These are phyloP conservation scores for Xylaria intraflava DNA, from an alignment of 495 filamentous ascomycete genomes.

Conservation along the genomic window DNA sequence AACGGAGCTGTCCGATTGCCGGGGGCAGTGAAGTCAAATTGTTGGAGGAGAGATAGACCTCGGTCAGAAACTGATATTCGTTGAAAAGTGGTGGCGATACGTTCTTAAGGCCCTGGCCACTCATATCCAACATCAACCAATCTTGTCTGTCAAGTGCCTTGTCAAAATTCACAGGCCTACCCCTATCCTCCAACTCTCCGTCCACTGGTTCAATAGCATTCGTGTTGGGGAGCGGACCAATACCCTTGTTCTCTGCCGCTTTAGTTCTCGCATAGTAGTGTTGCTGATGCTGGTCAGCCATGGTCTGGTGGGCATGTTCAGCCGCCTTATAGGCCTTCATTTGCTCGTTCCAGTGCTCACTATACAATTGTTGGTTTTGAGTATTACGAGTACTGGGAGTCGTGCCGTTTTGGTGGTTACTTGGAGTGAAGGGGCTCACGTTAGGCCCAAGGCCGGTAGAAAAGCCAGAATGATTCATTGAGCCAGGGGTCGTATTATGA, in stretches of 20 bases:
- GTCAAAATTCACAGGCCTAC: constrained; percentile 48
- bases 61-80: constrained; percentile 75
- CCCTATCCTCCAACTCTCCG: constrained; percentile 58
- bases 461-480: constrained; percentile 73
- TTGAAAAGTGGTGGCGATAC: constrained; percentile 70
- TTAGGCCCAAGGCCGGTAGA: constrained; percentile 67
- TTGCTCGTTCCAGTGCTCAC: constrained; percentile 86
- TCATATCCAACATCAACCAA: constrained; percentile 88
- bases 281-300: constrained; percentile 48
- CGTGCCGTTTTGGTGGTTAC: constrained; percentile 70
- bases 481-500: constrained; percentile 47
- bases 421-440: constrained; percentile 68
- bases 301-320: constrained; percentile 60
- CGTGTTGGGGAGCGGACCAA: constrained; percentile 31
- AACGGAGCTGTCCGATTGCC: constrained; percentile 71
- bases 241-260: constrained; percentile 52
- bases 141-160: constrained; percentile 61
- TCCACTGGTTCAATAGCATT: constrained; percentile 43
- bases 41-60: constrained; percentile 88
- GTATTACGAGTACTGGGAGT: constrained; percentile 37
- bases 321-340: constrained; percentile 69
- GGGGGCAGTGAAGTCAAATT: constrained; percentile 69
- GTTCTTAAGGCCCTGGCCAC: constrained; percentile 82
- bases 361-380: constrained; percentile 48
- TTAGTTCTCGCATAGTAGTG: constrained; percentile 50